phyloP scores from a whole-genome alignment of 768 basidiomycete genomes.

The Termitomyces sp. region DNA sequence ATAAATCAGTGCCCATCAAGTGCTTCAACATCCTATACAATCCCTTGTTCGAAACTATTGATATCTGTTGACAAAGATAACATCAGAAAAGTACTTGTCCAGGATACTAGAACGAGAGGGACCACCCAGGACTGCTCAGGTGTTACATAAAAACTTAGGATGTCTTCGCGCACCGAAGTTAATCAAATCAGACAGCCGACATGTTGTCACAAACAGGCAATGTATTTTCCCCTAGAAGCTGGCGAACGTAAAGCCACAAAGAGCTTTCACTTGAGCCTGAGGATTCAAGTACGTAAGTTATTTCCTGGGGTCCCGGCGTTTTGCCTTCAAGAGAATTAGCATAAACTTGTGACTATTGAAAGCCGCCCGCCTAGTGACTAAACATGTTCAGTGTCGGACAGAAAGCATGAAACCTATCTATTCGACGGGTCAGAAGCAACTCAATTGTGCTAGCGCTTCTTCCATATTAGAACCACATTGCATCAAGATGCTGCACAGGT shows the following conservation, averaged over 20 bases:
- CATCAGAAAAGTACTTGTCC: background rate
- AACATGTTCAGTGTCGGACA: background rate
- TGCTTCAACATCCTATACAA: background rate
- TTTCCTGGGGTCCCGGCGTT: background rate
- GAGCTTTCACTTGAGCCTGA: background rate
- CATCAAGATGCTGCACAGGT: background rate
- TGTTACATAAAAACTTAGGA: background rate
- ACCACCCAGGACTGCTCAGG: background rate
- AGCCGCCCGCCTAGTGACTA: background rate
- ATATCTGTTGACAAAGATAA: background rate
- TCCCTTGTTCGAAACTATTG: background rate
- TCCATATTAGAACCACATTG: background rate
- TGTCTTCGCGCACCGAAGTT: background rate
- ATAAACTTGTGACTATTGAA: background rate
- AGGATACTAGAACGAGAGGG: background rate
- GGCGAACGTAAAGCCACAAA: background rate
- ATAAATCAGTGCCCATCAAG: background rate
- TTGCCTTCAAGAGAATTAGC: background rate
- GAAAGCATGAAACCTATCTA: background rate
- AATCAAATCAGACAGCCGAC: background rate
- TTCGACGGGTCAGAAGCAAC: background rate
- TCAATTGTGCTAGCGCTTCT: background rate
- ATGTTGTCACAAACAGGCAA: background rate
- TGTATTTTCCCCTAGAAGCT: background rate
- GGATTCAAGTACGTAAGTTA: too few relatives aligned